Evolutionary conservation across 164 flowering plant species (phyloP), one percentile per base, ranked within the genome.

Genomic region (Warburgia ugandensis): DNA sequence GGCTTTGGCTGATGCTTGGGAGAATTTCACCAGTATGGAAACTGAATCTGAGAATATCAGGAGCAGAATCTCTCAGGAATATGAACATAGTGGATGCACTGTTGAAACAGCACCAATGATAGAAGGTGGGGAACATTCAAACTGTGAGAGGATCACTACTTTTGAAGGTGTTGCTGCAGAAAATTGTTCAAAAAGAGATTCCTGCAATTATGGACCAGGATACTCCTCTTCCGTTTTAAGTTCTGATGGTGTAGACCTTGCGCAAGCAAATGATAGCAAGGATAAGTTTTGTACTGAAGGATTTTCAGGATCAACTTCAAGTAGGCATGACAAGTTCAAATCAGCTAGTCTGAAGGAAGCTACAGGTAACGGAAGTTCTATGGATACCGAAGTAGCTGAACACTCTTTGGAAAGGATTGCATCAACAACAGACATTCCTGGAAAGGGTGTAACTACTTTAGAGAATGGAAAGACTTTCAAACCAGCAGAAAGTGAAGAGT

Each of bases 401-500:
- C 23, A 13, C 21, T 49, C 53, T 33, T 33, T 33, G 28, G 53
- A 33, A 49, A 20, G 40, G 28, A 21, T 7, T 32, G 29, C 17
- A 5, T 32, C 40, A 5, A 45, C 29, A 3, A 11, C 28, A 49
- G 11, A 33, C 3, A 17, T 12, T 33, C 22, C 29, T 33, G 39
- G 12, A 10, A 31, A 32, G 16, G 33, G 3, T 12, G 40, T 20
- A 49, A 23, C 14, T 8, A 26, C 28, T 29, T 20, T 36, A 31
- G 39, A 11, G 7, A 23, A 39, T 30, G 40, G 20, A 12, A 49
- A 4, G 36, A 32, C 53, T 13, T 49, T 8, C 5, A 32, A 23
- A 11, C 40, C 14, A n/a, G 36, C 14, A 33, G 53, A 33, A 46
- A 29, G 33, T 49, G 29, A 49, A n/a, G 29, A 32, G 53, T 32